Conservation (phyloP, 768 basidiomycete species). For the Auriscalpium orientale region DNA sequence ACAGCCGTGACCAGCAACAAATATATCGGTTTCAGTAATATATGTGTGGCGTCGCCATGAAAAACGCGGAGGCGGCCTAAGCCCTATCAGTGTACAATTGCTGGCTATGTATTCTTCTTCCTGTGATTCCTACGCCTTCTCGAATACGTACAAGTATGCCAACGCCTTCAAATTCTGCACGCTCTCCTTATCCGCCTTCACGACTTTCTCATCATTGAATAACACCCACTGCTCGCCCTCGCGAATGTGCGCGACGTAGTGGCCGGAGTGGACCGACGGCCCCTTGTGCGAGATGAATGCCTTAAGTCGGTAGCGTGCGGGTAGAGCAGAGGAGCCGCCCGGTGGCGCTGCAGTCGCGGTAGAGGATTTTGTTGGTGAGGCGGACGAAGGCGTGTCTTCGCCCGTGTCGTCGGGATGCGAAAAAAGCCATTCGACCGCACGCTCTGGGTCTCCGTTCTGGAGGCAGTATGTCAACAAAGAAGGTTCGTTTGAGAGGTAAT, state of each 20-base stretch:
- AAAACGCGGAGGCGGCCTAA: too few species aligned
- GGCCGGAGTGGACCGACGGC: conserved; percentile 89
- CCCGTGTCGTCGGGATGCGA: conserved; percentile 84
- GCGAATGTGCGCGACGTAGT: conserved; percentile 81
- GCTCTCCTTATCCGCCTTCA: conserved; percentile 77
- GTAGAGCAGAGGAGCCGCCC: conserved; percentile 53
- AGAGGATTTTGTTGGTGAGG: conserved; percentile 6
- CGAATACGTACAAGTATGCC: conserved; percentile 94
- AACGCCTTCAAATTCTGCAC: conserved; percentile 73
- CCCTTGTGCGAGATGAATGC: conserved; percentile 98
- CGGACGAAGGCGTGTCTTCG: conserved; percentile 35
- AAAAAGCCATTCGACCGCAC: conserved; percentile 95
- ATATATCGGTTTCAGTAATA: too few species aligned
- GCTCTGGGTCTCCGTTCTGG: conserved; percentile 68
- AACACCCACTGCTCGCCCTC: conserved; percentile 68
- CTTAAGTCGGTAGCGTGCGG: conserved; percentile 74
- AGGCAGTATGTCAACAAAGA: background rate
- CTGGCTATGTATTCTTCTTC: too few species aligned
- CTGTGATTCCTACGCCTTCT: conserved; percentile 31
- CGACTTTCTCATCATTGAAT: conserved; percentile 96
- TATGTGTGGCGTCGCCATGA: too few species aligned
- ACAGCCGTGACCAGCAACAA: too few species aligned
- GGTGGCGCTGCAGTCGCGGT: conserved; percentile 17
- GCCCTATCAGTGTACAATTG: too few species aligned
- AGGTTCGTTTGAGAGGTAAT: background rate